These are phyloP conservation scores for Golovinomyces cichoracearum DNA, from an alignment of 2,329 filamentous ascomycete genomes.

Conservation along the genomic window DNA sequence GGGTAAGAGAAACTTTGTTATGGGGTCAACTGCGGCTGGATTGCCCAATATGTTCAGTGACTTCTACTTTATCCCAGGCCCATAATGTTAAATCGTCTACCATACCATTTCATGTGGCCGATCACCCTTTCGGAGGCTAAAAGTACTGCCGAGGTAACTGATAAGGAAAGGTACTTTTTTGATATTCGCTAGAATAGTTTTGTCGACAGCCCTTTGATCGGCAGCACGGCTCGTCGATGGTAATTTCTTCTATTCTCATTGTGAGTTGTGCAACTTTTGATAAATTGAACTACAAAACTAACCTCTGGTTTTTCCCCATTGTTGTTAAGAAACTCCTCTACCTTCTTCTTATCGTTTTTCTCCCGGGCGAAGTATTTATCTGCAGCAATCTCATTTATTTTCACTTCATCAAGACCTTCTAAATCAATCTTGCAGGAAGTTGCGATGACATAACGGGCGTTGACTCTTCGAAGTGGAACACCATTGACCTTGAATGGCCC, in stretches of 20 bases:
- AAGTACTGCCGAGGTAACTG: conserved; percentile 83
- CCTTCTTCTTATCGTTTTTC: conserved; percentile 82
- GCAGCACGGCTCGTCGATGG: conserved; percentile 70
- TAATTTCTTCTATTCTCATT: conserved; percentile 64
- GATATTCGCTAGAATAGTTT: conserved; percentile 79
- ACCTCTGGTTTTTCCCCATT: conserved; percentile 96
- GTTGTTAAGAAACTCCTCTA: conserved; percentile 98
- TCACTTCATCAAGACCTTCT: conserved; percentile 63
- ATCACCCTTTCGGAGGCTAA: conserved; percentile 98
- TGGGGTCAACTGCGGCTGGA: too few species aligned
- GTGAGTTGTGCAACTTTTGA: conserved; percentile 2
- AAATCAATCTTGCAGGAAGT: conserved; percentile 70
- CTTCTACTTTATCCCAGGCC: too few species aligned
- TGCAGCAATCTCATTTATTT: conserved; percentile 49
- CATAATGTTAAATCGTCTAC: conserved; percentile 28
- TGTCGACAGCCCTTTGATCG: conserved; percentile 98
- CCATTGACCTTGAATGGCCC: conserved; percentile 99
- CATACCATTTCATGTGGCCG: conserved; percentile 99
- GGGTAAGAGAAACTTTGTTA: too few species aligned
- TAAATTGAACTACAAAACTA: conserved; percentile 17
- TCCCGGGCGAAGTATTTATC: conserved; percentile 91
- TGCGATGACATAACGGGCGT: conserved; percentile 80
- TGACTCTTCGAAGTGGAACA: conserved; percentile 84
- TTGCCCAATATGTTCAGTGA: too few species aligned
- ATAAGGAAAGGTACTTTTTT: conserved; percentile 93